Evolutionary conservation across 345 rosid genomes (phyloP).

Genomic region (Heritiera littoralis): DNA sequence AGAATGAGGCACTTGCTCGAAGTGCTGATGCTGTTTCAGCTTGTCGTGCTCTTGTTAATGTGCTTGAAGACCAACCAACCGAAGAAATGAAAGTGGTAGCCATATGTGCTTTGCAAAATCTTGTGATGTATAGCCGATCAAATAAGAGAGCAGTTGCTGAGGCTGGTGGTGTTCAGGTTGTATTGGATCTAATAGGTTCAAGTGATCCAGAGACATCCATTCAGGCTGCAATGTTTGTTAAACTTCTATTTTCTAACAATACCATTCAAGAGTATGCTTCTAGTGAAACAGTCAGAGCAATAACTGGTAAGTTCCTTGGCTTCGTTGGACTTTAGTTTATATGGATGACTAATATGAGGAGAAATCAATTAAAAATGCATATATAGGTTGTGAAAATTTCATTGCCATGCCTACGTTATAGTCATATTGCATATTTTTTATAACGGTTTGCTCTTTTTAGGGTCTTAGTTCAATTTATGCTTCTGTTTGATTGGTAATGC

Average conservation of each 20-base stretch:
- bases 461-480: neutral
- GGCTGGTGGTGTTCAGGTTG: constrained; percentile 99
- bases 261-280: constrained; percentile 99
- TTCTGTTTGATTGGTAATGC: constrained; percentile 5
- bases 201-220: constrained; percentile 93
- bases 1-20: constrained; percentile 94
- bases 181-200: constrained; percentile 90
- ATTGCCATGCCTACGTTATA: neutral
- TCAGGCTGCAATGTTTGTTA: constrained; percentile 98
- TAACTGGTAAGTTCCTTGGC: constrained; percentile 69
- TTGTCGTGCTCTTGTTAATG: constrained; percentile 95
- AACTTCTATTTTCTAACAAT: constrained; percentile 92
- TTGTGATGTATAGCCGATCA: constrained; percentile 91
- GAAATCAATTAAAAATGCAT: neutral
- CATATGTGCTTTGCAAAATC: constrained; percentile 95
- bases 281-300: constrained; percentile 96
- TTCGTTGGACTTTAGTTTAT: neutral
- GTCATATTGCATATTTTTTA: neutral
- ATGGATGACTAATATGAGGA: constrained; percentile 5
- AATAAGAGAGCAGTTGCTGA: constrained; percentile 99
- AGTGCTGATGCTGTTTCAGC: constrained; percentile 94
- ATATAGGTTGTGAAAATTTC: neutral
- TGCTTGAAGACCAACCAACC: constrained; percentile 98
- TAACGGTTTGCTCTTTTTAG: neutral
- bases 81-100: constrained; percentile 99